Evolutionary conservation across 768 basidiomycete species (phyloP), one percentile per base, ranked within the genome.

Genomic region (Trametes cingulata): DNA sequence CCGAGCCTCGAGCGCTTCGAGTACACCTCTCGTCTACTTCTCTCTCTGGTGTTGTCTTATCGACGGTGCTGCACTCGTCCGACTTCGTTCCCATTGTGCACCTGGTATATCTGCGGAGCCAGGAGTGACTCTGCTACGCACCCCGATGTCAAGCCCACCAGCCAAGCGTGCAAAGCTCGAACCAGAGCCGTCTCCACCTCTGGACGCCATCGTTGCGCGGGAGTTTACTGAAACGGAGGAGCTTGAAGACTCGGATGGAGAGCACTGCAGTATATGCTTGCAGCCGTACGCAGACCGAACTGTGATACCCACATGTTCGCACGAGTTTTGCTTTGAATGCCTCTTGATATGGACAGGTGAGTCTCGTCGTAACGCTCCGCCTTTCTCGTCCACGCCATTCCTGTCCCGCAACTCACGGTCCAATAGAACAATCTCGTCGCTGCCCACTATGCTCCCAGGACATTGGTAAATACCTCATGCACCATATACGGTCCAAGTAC

Each of bases 301-400:
- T 0, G 81, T 95, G 39, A 78, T 96, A 24, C 91, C 93, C 1
- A 80, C 78, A 8, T 97, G 95, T 72, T 90, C 91, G 1, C 95
- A 98, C 77, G 90, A 91, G 68, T 95, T 95, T 69, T 98, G 95
- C 68, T 96, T 96, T 65, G 90, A 92, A 56, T 98, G 95, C 71
- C 79, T 97, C 22, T 76, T 89, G 47, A 74, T 94, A 1, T 96
- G 94, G 95, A 83, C 90, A 53, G 87, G 91, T 91, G 60, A 65
- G 82, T 75, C n/a, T 20, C 15, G 39, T 19, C 51, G 35, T 47
- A 9, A 19, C n/a, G 47, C 6, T n/a, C 46, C 12, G 13, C 12
- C 17, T 45, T 13, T 2, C 4, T n/a, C 29, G 29, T 36, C 41
- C 3, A 39, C 29, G 13, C 27, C 3, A 10, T 15, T 24, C n/a